Conservation (phyloP, 176 grass and related monocot species). For the Guadua angustifolia region DNA sequence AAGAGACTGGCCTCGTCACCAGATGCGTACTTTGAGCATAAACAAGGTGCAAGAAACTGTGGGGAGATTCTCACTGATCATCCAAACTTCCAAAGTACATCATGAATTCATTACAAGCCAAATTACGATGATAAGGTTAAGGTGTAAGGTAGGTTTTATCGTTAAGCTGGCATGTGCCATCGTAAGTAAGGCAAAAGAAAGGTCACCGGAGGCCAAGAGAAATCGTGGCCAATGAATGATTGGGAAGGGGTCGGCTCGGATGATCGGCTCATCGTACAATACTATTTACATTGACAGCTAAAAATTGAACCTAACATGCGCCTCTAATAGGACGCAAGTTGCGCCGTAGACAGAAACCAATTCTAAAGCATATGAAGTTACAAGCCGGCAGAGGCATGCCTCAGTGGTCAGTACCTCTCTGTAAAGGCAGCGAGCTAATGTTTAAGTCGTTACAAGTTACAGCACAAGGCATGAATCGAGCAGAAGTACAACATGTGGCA, state of each 20-base stretch:
- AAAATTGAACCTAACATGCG: slow-evolving; percentile 6
- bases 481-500: slow-evolving; percentile 9
- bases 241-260: slow-evolving; percentile 36
- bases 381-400: slow-evolving; percentile 8
- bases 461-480: slow-evolving; percentile 14
- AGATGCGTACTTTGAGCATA: slow-evolving; percentile 17
- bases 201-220: slow-evolving; percentile 48
- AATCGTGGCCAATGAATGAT: slow-evolving; percentile 63
- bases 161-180: slow-evolving; percentile 62
- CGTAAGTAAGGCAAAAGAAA: slow-evolving; percentile 50
- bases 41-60: slow-evolving; percentile 22
- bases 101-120: not conserved
- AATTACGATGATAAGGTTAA: slow-evolving; percentile 12
- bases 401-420: slow-evolving; percentile 43
- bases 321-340: slow-evolving; percentile 38
- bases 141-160: slow-evolving; percentile 46
- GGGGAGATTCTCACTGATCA: slow-evolving; percentile 40
- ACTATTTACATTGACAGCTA: slow-evolving; percentile 28
- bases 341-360: not conserved
- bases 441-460: slow-evolving; percentile 29
- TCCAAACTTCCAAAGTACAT: slow-evolving; percentile 21
- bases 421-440: slow-evolving; percentile 31
- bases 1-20: slow-evolving; percentile 32
- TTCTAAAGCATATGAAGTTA: not conserved
- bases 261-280: slow-evolving; percentile 18